These are phyloP conservation scores for Macrolepiota albuminosa DNA, from an alignment of 768 basidiomycete genomes.

Conservation along the genomic window DNA sequence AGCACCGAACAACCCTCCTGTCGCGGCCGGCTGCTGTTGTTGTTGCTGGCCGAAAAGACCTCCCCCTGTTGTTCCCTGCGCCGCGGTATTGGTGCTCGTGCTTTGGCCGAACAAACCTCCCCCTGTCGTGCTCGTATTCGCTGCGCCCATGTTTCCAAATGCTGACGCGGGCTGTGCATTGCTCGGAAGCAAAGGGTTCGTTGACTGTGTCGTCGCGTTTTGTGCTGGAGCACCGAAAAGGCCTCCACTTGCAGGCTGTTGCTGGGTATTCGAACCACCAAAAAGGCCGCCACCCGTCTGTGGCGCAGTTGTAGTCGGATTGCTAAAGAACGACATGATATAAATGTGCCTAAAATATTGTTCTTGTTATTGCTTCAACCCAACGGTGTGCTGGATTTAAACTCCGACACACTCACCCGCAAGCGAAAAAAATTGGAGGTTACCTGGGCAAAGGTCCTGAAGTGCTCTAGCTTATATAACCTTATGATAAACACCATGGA, in stretches of 20 bases:
- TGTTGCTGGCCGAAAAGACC: slow-evolving; percentile 20
- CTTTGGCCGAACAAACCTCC: slow-evolving; percentile 15
- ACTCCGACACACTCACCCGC: too few species aligned
- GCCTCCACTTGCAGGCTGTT: slow-evolving; percentile 21
- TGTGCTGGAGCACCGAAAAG: slow-evolving; percentile 23
- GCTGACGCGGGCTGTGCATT: slow-evolving; percentile 13
- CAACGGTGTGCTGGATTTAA: too few species aligned
- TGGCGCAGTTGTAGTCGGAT: slow-evolving; percentile 10
- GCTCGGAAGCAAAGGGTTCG: slow-evolving; percentile 6
- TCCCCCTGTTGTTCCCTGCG: slow-evolving; percentile 14
- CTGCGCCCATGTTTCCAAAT: slow-evolving; percentile 14
- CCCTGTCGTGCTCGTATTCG: slow-evolving; percentile 9
- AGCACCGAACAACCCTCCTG: slow-evolving; percentile 23
- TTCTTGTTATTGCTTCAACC: neutral
- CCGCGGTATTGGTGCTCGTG: slow-evolving; percentile 5
- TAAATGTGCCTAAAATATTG: neutral
- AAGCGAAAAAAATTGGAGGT: too few species aligned
- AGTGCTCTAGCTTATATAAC: too few species aligned
- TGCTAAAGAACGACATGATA: slow-evolving; percentile 18
- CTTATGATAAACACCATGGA: too few species aligned
- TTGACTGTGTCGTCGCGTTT: slow-evolving; percentile 4
- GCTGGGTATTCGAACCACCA: slow-evolving; percentile 22
- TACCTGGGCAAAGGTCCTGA: too few species aligned
- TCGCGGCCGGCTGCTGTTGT: slow-evolving; percentile 13
- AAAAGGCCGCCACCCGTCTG: slow-evolving; percentile 21